Evolutionary conservation across 2,329 filamentous ascomycete species (phyloP), one percentile per base, ranked within the genome.

Genomic region (Pseudogymnoascus sp.): DNA sequence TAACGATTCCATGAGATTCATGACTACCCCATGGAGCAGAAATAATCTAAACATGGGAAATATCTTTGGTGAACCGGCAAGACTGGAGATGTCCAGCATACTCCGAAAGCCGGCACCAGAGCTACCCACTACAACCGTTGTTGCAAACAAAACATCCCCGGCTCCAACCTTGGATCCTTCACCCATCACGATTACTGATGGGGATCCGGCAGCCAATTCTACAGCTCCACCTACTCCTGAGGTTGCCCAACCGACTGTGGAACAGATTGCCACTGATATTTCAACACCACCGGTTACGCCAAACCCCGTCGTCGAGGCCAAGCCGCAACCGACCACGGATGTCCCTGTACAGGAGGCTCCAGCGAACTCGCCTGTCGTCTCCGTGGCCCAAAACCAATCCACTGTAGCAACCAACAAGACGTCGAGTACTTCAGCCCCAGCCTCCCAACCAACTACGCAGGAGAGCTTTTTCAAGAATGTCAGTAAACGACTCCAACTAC

Each of bases 381-480:
- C 47, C 47, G 28, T 54, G 16, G n/a, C 47, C 16, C 47, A 54
- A 8, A 54, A 54, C 16, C 47, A 54, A 34, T 54, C 47, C 12
- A 54, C 47, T 54, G n/a, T 32, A 54, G 47, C 9, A 32, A 32
- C 47, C 47, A 54, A 54, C 16, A 54, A 54, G 28, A 70, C 50
- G 66, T 69, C 74, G 61, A 76, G 66, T 68, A 77, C 73, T 22
- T 75, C 78, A 7, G 69, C 79, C 1, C 71, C 79, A 6, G 74
- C 81, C 1, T 74, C 88, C 1, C 83, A 85, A 0, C 92, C 93
- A 2, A 91, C 92, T 0, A 94, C 95, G 1, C 94, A 99, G 73
- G 94, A 99, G 72, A 94, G 90, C 1, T 97, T 99, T 74, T 99
- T 97, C 81, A 97, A 97, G 73, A 90, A 91, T 3, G 88, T 97